Evolutionary conservation across 2,329 filamentous ascomycete genomes (phyloP), one percentile per base, ranked within the genome.

Genomic region (Arthroderma uncinatum): DNA sequence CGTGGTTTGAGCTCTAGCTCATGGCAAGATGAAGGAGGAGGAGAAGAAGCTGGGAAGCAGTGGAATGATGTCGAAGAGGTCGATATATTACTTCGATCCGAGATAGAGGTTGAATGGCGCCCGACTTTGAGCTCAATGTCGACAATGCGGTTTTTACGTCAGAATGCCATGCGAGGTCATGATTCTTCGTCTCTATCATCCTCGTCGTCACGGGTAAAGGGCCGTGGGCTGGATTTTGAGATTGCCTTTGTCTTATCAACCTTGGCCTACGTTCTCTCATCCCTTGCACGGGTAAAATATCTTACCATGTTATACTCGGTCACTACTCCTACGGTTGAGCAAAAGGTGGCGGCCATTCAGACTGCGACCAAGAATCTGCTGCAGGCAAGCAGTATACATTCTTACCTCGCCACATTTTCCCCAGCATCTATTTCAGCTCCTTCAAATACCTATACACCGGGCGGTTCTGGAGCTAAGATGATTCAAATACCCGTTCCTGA

Each of bases 141-240:
- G 1, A 30, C 52, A 14, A 50, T 59, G 2, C 53, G 37, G 4
- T 23, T 55, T 14, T 40, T 59, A 14, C 58, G 56, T 8, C 59
- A 50, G 5, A 59, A 62, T 5, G 65, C 61, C 37, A 57, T 4
- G 60, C 82, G 0, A 82, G 82, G 23, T 83, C 89, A 64, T 23
- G 10, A 12, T n/a, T 56, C 54, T 5, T 56, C 54, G 7, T 42
- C 53, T 4, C 34, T 40, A 19, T 28, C 33, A 4, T 39, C 54
- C 4, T 56, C 54, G 5, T 19, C 34, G 23, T 16, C 58, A 36
- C 80, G 89, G n/a, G 74, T 87, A 5, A 85, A 83, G 62, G 76
- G 93, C 6, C 79, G 79, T 36, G 87, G 86, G 5, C 73, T 97
- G 2, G 87, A 92, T 65, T 86, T 89, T 70, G 93, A 98, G 68